Evolutionary conservation across 1,139 yeast species (phyloP).

Genomic region (Sugiyamaella xylanicola): DNA sequence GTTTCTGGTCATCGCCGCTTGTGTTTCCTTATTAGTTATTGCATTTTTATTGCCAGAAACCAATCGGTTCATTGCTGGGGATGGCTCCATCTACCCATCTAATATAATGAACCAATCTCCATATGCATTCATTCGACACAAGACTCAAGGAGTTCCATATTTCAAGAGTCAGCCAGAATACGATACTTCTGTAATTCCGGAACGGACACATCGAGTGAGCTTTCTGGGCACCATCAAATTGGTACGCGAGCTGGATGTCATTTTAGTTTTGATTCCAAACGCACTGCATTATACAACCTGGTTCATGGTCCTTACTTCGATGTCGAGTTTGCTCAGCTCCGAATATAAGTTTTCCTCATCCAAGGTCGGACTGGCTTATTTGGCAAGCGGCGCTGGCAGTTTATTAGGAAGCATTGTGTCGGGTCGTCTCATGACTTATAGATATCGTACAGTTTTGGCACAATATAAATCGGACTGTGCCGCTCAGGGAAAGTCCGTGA

Average conservation of each 20-base stretch:
- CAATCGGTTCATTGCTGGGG: constrained; percentile 65
- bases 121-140: constrained; percentile 29
- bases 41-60: constrained; percentile 65
- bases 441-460: constrained; percentile 31
- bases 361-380: constrained; percentile 62
- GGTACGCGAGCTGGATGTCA: constrained; percentile 40
- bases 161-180: constrained; percentile 17
- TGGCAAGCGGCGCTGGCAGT: constrained; percentile 46
- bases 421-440: constrained; percentile 41
- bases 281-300: constrained; percentile 66
- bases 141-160: constrained; percentile 27
- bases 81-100: constrained; percentile 58
- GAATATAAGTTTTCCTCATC: constrained; percentile 54
- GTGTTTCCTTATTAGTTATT: constrained; percentile 44
- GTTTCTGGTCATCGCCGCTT: constrained; percentile 66
- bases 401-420: constrained; percentile 41
- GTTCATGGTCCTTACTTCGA: constrained; percentile 68
- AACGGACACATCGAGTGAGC: constrained; percentile 42
- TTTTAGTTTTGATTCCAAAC: constrained; percentile 52
- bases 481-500: constrained; percentile 44
- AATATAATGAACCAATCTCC: constrained; percentile 50
- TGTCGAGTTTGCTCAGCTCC: constrained; percentile 55
- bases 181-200: constrained; percentile 39
- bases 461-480: constrained; percentile 40
- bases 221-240: constrained; percentile 43